Evolutionary conservation across 495 filamentous ascomycete species (phyloP).

Genomic region (Thermothielavioides terrestris): DNA sequence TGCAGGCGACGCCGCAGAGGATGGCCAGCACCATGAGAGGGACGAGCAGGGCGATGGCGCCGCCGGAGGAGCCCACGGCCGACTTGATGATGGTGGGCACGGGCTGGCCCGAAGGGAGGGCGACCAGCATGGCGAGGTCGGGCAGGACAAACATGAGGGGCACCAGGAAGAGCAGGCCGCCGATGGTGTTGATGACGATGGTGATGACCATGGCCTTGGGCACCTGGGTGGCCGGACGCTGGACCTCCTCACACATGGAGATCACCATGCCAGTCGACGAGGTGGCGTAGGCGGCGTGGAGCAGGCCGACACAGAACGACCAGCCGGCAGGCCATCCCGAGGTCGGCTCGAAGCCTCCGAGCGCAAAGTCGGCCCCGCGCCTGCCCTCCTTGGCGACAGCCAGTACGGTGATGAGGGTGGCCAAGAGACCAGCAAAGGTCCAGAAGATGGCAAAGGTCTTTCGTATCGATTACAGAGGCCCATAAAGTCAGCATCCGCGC

Average conservation of each 20-base stretch:
- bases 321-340: slow-evolving; percentile 43
- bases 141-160: slow-evolving; percentile 44
- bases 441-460: slow-evolving; percentile 45
- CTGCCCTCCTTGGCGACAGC: slow-evolving; percentile 39
- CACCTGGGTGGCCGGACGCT: slow-evolving; percentile 39
- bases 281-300: slow-evolving; percentile 43
- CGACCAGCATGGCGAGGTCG: slow-evolving; percentile 35
- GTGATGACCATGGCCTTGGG: slow-evolving; percentile 46
- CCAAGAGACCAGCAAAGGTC: slow-evolving; percentile 41
- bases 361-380: slow-evolving; percentile 31
- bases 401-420: slow-evolving; percentile 36
- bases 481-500: no score
- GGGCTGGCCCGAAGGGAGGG: slow-evolving; percentile 33
- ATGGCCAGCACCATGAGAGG: slow-evolving; percentile 43
- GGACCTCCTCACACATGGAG: slow-evolving; percentile 45
- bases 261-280: slow-evolving; percentile 48
- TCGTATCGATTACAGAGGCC: neutral
- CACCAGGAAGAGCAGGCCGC: slow-evolving; percentile 42
- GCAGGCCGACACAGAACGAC: slow-evolving; percentile 41
- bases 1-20: slow-evolving; percentile 55
- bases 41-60: slow-evolving; percentile 38
- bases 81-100: slow-evolving; percentile 38
- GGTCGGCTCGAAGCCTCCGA: slow-evolving; percentile 37
- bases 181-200: slow-evolving; percentile 40
- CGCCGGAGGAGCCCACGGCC: slow-evolving; percentile 38